Evolutionary conservation across 2,329 filamentous ascomycete species (phyloP), one percentile per base, ranked within the genome.

Genomic region (Cryoendolithus antarcticus): DNA sequence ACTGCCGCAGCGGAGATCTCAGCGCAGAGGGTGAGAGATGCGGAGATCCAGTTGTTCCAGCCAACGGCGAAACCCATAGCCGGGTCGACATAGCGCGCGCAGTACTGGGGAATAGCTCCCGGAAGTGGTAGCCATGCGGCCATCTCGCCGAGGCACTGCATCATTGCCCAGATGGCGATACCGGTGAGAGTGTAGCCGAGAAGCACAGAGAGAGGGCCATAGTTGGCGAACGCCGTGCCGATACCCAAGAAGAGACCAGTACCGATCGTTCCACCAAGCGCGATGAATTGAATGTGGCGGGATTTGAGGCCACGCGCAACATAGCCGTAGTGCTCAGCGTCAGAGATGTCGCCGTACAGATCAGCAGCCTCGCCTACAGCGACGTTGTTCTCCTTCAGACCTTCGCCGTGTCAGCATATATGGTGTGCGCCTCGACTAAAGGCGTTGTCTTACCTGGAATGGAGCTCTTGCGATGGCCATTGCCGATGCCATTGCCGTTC

Each of bases 1-100:
- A 80, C 72, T 32, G 72, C 70, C 11, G 75, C 72, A 8, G 77
- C 77, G 0, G 72, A 71, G 42, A 80, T 77, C 54, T 81, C 77
- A 39, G 73, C 70, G 30, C 62, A 64, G 1, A 35, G 15, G n/a
- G 15, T n/a, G 13, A 35, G 21, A 24, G 33, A 56, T 24, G 60
- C 52, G 39, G 57, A 49, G 27, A 40, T 40, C 21, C 33, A 21
- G 19, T 44, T 44, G 37, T 63, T 64, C 56, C 61, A 65, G n/a
- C 62, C 62, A 44, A 41, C 45, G 1, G 49, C 50, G 11, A 43
- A 45, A 2, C 44, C 43, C 1, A 64, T 47, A 1, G 62, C 59
- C 7, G 57, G 58, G 32, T 65, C 61, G 10, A 59, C 53, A 40
- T 62, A 63, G 30, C 55, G 44, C 33, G 57, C 57, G 2, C 54